Conservation (phyloP, 2,329 filamentous ascomycete species). For the Venturia oleaginea region DNA sequence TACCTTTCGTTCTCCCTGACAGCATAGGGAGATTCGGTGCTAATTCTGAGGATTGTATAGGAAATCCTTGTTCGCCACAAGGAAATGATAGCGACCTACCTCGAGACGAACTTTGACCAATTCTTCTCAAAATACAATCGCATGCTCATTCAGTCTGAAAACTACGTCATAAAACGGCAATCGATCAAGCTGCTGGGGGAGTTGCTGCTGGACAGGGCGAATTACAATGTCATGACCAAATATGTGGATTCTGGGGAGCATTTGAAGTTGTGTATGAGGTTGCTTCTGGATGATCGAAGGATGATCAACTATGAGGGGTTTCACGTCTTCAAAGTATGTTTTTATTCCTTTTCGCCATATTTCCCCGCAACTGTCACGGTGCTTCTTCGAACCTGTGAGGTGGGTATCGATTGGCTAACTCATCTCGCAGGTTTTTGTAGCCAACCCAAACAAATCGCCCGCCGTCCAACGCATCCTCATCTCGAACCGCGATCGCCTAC, state of each 20-base stretch:
- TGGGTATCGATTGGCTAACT: neutral
- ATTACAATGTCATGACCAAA: constrained; percentile 96
- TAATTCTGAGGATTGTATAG: constrained; percentile 35
- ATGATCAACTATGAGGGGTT: constrained; percentile 99
- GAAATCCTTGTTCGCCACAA: constrained; percentile 94
- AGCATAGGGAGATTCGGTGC: neutral
- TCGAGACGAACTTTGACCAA: constrained; percentile 80
- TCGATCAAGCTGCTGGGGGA: constrained; percentile 96
- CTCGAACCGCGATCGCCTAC: constrained; percentile 86
- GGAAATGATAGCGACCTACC: constrained; percentile 75
- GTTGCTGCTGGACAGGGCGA: constrained; percentile 85
- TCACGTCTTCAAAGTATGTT: constrained; percentile 81
- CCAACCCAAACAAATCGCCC: constrained; percentile 95
- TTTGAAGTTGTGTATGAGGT: constrained; percentile 96
- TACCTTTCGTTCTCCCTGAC: too few relatives aligned
- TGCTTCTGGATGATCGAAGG: constrained; percentile 87
- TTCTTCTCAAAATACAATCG: constrained; percentile 92
- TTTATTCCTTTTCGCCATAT: neutral
- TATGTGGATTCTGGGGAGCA: constrained; percentile 95
- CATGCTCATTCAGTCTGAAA: constrained; percentile 79
- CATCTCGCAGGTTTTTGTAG: constrained; percentile 68
- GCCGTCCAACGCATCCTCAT: constrained; percentile 92
- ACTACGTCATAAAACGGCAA: constrained; percentile 95
- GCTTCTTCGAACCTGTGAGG: neutral
- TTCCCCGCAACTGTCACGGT: neutral